These are phyloP conservation scores for Sclerotinia nivalis DNA, from an alignment of 2,329 filamentous ascomycete species.

Conservation along the genomic window DNA sequence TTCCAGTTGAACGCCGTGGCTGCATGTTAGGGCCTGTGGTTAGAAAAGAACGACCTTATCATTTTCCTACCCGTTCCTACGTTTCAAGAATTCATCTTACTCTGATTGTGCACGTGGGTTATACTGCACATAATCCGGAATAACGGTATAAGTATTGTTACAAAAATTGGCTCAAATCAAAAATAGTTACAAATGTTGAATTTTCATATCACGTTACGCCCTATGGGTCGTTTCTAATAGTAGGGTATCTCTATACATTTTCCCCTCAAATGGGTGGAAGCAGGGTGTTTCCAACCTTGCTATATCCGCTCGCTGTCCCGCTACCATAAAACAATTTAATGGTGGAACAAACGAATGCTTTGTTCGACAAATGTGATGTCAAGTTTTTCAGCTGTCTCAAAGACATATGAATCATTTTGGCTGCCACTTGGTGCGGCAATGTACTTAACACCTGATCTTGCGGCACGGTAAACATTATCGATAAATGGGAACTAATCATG, in stretches of 20 bases:
- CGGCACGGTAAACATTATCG: constrained; percentile 94
- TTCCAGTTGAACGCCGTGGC: constrained; percentile 2
- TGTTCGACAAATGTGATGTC: constrained; percentile 96
- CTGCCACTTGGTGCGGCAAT: constrained; percentile 90
- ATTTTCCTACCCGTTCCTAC: neutral
- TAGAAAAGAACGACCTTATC: neutral
- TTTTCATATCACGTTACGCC: constrained; percentile 20
- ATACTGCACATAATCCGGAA: neutral
- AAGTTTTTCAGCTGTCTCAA: constrained; percentile 87
- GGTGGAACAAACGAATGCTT: constrained; percentile 90
- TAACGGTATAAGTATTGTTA: neutral
- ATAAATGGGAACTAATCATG: constrained; percentile 85
- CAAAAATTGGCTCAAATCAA: neutral
- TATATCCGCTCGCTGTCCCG: constrained; percentile 18
- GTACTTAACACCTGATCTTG: constrained; percentile 89
- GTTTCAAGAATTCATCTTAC: neutral
- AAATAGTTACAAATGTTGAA: constrained; percentile 16
- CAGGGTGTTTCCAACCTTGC: constrained; percentile 27
- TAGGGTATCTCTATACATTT: constrained; percentile 26
- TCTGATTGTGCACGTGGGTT: neutral
- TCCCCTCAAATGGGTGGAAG: constrained; percentile 14
- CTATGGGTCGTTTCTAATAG: constrained; percentile 17
- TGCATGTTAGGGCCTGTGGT: neutral
- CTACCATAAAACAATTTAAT: constrained; percentile 53
- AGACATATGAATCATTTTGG: constrained; percentile 79